Base-by-base conservation (phyloP, 139 green algal genomes). In the Deuterostichococcus epilithicus region DNA sequence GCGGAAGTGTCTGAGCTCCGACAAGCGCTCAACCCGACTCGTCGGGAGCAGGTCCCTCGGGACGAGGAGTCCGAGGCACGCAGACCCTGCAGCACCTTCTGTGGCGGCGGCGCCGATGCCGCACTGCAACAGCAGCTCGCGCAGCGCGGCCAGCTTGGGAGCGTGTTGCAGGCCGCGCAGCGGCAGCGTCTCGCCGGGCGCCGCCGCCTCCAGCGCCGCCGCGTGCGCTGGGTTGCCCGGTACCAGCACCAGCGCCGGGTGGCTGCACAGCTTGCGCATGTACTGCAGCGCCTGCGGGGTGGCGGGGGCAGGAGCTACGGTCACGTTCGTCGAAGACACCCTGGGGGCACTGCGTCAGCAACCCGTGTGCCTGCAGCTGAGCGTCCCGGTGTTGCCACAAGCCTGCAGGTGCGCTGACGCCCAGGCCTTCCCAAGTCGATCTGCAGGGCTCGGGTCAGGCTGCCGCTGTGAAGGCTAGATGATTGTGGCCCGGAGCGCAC, bases 231-330 rank as follows among this genome's bases (percentile, higher is more conserved):
- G 75, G n/a, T 86, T 47, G 69, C 35, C 47, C 26, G 76, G 81
- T 77, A 97, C 87, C 65, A 99, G 79, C 36, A 94, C 95, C 71
- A 99, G 83, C 37, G 86, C 70, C 5, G 96, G 95, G 86, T 98
- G 96, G 78, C 88, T 95, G 90, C 95, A 99, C 75, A 99, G 87
- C 84, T 95, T 95, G 45, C 94, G 86, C 70, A 99, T 84, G 82
- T 97, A 97, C 71, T 95, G 86, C 68, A 98, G 83, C 4, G 91
- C 83, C 75, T 91, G 85, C 77, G 94, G 91, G 52, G 75, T 70
- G n/a, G 44, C 47, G 52, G 28, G 52, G 42, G 42, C 42, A 52
- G 42, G 10, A 52, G 10, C 42, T 8, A 52, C 13, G 10, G 42
- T 52, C 68, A 66, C 42, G 73, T 15, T 66, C 73, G 70, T 35